Percentiles rank a stretch among this genome's conserved stretches.
Evolutionary conservation across 495 filamentous ascomycete genomes (phyloP).

Genomic region (Aspergillus cavernicola): DNA sequence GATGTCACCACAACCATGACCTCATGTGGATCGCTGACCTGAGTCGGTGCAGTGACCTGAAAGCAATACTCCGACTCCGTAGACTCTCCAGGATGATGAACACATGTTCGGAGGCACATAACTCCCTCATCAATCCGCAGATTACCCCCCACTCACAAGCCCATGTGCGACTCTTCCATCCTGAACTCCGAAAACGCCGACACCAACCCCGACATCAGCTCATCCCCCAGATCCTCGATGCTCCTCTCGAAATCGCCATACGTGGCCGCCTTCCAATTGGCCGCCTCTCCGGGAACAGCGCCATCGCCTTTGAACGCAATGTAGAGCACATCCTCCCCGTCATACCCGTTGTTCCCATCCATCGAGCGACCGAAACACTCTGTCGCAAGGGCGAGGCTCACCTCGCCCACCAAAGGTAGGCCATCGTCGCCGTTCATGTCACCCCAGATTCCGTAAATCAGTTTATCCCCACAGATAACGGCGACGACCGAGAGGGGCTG

Average conservation of each 20-base stretch:
- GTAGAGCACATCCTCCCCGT: slow-evolving; percentile 47
- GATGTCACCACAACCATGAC: no score
- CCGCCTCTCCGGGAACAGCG: slow-evolving; percentile 40
- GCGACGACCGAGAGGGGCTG: slow-evolving; percentile 59
- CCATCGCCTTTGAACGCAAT: slow-evolving; percentile 47
- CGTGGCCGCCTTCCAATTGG: slow-evolving; percentile 43
- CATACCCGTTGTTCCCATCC: slow-evolving; percentile 44
- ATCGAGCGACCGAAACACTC: slow-evolving; percentile 44
- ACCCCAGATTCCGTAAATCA: slow-evolving; percentile 63
- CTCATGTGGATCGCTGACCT: no score
- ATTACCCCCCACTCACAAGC: no score
- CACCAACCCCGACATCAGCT: background rate
- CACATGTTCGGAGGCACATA: no score
- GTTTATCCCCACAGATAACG: slow-evolving; percentile 48
- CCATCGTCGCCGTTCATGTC: slow-evolving; percentile 53
- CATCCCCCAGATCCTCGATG: slow-evolving; percentile 17
- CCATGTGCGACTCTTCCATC: no score
- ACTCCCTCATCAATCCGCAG: no score
- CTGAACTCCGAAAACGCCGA: background rate
- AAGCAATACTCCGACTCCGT: no score
- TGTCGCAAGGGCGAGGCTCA: slow-evolving; percentile 50
- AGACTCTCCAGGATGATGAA: no score
- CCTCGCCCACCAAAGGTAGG: slow-evolving; percentile 44
- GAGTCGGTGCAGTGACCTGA: no score
- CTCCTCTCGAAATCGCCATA: slow-evolving; percentile 41